Base-by-base conservation (phyloP, 2,329 filamentous ascomycete species). In the Neonectria sp. region DNA sequence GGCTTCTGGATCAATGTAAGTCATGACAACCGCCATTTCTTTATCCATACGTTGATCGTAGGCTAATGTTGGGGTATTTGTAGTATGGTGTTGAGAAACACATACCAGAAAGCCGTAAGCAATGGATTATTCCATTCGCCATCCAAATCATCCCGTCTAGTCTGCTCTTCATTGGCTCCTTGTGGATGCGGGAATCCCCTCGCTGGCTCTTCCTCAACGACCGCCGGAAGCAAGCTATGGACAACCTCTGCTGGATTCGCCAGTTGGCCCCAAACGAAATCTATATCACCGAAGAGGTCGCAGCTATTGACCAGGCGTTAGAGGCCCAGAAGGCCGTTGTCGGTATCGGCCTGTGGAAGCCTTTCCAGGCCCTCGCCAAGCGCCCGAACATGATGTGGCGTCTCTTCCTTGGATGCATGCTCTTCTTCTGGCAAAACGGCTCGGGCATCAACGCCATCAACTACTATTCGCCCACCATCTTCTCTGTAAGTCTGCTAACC, bases 361-460 rank as follows among this genome's bases (percentile, higher is more conserved):
- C 71, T 15, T 73, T 73, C 68, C 43, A 69, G 6, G 71, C 71
- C 5, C 65, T 73, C 3, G 63, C 51, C 3, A 48, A 69, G 12
- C 63, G 68, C 21, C 71, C 71, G 6, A 73, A 65, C 87, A 92
- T 90, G 51, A 84, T 86, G 63, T 90, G 86, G 78, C 86, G 90
- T 49, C 85, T 92, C 69, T 87, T 90, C 75, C 83, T 92, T 21
- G 90, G 90, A 57, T 86, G 88, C 27, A 87, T 90, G 74, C 82
- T 93, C 15, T 91, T 92, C 83, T 83, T 92, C 70, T 92, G 88
- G 85, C 90, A 92, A 77, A 92, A 92, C 68, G 87, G 88, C 7
- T 86, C 84, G 0, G 90, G 90, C 11, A 73, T 73, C n/a, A 73
- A 73, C 9, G 71, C 71, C 5, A 73, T 73, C 43, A 73, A 73